phyloP scores from a whole-genome alignment of 257 asterid species.

The Avicennia marina region DNA sequence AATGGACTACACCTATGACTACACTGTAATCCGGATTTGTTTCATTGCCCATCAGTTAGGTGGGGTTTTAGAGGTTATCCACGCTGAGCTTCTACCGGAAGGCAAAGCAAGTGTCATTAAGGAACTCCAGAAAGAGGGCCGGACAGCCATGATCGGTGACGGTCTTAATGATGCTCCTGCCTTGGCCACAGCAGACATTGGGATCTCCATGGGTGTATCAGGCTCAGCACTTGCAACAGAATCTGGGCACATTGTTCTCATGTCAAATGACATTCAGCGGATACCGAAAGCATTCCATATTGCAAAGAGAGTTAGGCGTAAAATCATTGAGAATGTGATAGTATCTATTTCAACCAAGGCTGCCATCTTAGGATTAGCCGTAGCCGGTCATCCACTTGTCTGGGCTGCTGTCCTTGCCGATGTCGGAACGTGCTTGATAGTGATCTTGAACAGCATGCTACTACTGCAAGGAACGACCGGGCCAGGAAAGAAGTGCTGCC shows the following conservation, averaged over 20 bases:
- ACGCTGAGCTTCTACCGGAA: constrained; percentile 74
- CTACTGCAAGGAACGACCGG: constrained; percentile 31
- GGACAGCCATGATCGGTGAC: constrained; percentile 83
- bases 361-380: constrained; percentile 59
- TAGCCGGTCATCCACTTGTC: constrained; percentile 80
- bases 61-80: constrained; percentile 48
- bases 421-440: constrained; percentile 77
- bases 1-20: too few species aligned
- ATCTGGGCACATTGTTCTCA: constrained; percentile 61
- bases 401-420: constrained; percentile 88
- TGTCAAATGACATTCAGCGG: constrained; percentile 73
- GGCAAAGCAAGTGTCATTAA: constrained; percentile 53
- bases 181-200: constrained; percentile 69
- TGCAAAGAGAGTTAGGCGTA: constrained; percentile 47
- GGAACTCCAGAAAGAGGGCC: constrained; percentile 55
- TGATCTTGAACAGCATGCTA: constrained; percentile 80
- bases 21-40: too few species aligned
- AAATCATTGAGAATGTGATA: constrained; percentile 59
- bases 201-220: constrained; percentile 86
- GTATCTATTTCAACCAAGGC: constrained; percentile 48
- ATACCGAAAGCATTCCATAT: constrained; percentile 51
- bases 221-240: constrained; percentile 87
- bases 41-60: constrained; percentile 45
- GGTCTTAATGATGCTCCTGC: constrained; percentile 92
- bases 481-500: constrained; percentile 11